phyloP scores from a whole-genome alignment of 2,329 filamentous ascomycete species.

The Incumbomyces delicatus region DNA sequence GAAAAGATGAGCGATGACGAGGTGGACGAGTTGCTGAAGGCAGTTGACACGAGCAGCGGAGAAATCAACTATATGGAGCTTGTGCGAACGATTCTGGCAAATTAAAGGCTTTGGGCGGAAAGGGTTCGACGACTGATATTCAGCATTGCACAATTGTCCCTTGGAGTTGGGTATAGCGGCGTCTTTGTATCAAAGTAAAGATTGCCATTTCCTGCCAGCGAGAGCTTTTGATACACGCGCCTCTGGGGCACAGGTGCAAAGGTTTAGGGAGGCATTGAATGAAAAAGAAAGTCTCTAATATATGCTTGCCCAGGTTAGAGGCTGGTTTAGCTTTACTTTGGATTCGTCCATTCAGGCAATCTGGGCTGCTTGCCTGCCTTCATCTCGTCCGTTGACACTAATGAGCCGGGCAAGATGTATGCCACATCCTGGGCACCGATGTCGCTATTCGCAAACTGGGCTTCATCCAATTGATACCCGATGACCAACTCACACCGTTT shows the following conservation, averaged over 20 bases:
- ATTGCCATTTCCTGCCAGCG: neutral
- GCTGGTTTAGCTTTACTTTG: neutral
- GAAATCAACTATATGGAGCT: conserved; percentile 93
- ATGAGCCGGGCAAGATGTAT: conserved; percentile 52
- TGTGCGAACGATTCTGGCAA: conserved; percentile 76
- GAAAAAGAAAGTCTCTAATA: neutral
- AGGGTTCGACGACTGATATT: no score
- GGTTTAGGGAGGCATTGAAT: no score
- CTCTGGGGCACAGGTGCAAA: neutral
- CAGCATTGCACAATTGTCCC: no score
- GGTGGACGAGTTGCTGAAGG: conserved; percentile 97
- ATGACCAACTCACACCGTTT: conserved; percentile 51
- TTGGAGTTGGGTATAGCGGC: neutral
- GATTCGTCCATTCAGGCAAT: neutral
- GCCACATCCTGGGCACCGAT: conserved; percentile 24
- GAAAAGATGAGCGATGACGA: conserved; percentile 99
- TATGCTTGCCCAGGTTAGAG: neutral
- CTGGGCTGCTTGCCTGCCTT: conserved; percentile 26
- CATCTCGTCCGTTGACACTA: conserved; percentile 51
- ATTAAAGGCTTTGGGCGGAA: conserved; percentile 36
- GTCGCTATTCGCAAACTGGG: conserved; percentile 31
- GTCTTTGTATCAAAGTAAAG: neutral
- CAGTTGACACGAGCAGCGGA: conserved; percentile 87
- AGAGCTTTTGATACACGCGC: neutral
- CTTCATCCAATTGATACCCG: conserved; percentile 52